These are phyloP conservation scores for Beauveria australis DNA, from an alignment of 2,329 filamentous ascomycete genomes.

Conservation along the genomic window DNA sequence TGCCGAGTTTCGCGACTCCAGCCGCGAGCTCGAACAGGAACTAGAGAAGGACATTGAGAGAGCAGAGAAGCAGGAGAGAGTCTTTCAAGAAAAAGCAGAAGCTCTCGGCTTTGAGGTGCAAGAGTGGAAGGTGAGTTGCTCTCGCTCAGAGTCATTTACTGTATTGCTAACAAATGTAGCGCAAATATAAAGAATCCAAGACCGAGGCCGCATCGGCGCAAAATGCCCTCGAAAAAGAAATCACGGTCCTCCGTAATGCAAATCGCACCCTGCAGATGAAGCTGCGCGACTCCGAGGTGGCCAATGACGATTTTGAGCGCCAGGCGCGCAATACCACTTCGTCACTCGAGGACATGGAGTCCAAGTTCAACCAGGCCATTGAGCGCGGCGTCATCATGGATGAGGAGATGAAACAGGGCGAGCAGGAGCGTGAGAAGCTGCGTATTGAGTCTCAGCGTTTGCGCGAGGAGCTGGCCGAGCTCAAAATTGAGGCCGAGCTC, in stretches of 20 bases:
- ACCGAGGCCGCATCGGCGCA: conserved; percentile 78
- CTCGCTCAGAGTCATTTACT: not conserved
- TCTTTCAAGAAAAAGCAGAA: conserved; percentile 81
- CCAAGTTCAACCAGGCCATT: conserved; percentile 91
- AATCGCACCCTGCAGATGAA: conserved; percentile 75
- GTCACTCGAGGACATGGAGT: conserved; percentile 92
- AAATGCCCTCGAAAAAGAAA: conserved; percentile 85
- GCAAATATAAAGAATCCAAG: conserved; percentile 95
- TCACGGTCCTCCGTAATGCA: conserved; percentile 78
- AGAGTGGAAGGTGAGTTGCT: conserved; percentile 87
- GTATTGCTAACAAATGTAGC: conserved; percentile 39
- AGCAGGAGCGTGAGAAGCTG: conserved; percentile 82
- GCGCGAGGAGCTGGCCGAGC: conserved; percentile 82
- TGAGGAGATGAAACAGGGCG: conserved; percentile 83
- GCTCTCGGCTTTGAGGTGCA: conserved; percentile 80
- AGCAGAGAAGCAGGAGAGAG: conserved; percentile 85
- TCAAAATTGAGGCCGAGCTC: conserved; percentile 92
- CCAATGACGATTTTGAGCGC: conserved; percentile 95
- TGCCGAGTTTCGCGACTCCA: conserved; percentile 87
- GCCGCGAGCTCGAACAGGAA: conserved; percentile 87
- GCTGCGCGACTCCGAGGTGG: conserved; percentile 90
- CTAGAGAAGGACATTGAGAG: conserved; percentile 94
- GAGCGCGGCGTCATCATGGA: conserved; percentile 90
- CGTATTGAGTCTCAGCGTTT: conserved; percentile 87
- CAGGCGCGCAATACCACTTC: conserved; percentile 94